Base-by-base conservation (phyloP, 2,329 filamentous ascomycete genomes). In the Pseudogymnoascus sp. region DNA sequence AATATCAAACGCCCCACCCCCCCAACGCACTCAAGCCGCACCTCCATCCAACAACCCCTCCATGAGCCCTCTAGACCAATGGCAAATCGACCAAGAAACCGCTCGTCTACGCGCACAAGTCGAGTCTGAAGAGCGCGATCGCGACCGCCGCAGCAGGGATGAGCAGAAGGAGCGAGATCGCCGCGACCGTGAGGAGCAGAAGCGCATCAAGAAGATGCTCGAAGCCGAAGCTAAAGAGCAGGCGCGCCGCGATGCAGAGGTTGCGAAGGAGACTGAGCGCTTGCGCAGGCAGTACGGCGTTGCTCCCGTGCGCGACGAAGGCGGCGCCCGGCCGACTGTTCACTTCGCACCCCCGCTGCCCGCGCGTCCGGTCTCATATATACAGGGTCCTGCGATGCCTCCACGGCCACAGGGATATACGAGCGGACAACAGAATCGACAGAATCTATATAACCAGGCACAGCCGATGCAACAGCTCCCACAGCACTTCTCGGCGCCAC, bases 241-340 rank as follows among this genome's bases (percentile, higher is more conserved):
- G 0, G 81, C 76, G 25, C 76, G 75, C 34, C 78, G 80, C 64
- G 82, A 87, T 34, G 83, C 81, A 8, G 83, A 84, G 68, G 77
- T 93, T 1, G 87, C 93, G 18, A 83, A 82, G 66, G 93, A 99
- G 77, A 97, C 95, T 0, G 91, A 95, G 73, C 82, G 92, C 1
- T 78, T 99, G 37, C 79, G 84, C 21, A 84, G 79, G 68, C 75
- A 88, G 69, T 93, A 90, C 69, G 89, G 89, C 8, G 69, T 73
- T 16, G 59, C 62, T 4, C 65, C 60, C 10, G 28, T 59, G 16
- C 23, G 46, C 16, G 37, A 59, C 40, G 59, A 61, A 8, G 59
- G 16, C 62, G 59, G 64, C 18, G 12, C 62, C 6, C 10, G 23
- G 5, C 53, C 53, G 12, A 53, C 38, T 11, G 66, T 67, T 2